Conservation (phyloP, 106 monocot species). For the Phalaenopsis aphrodite region DNA sequence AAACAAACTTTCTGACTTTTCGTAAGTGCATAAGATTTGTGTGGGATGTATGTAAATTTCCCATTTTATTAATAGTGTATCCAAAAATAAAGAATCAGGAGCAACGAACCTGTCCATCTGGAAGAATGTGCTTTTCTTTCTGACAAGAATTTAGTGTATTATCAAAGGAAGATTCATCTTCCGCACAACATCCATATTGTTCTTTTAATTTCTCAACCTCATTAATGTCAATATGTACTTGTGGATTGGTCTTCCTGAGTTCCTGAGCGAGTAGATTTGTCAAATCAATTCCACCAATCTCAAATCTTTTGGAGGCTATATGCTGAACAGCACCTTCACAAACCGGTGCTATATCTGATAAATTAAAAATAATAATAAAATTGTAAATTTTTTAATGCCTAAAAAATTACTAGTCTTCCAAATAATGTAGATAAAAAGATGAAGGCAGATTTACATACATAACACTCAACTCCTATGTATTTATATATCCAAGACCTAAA, state of each 20-base stretch:
- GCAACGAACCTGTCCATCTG: conserved; percentile 79
- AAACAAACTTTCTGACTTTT: too few relatives aligned
- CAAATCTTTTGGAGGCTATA: conserved; percentile 98
- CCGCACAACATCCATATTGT: conserved; percentile 65
- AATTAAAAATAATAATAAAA: background rate
- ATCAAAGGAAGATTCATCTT: conserved; percentile 64
- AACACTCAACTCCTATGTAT: too few relatives aligned
- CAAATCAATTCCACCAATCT: conserved; percentile 92
- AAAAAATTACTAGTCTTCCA: background rate
- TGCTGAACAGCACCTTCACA: conserved; percentile 98
- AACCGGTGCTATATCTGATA: conserved; percentile 92
- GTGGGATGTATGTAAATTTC: too few relatives aligned
- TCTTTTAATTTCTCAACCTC: conserved; percentile 87
- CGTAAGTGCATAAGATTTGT: too few relatives aligned
- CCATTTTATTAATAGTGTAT: background rate
- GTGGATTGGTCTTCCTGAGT: conserved; percentile 75
- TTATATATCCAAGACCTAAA: too few relatives aligned
- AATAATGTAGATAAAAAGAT: background rate
- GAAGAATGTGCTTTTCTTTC: conserved; percentile 69
- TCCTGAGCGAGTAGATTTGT: conserved; percentile 74
- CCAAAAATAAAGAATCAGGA: background rate
- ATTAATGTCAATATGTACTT: conserved; percentile 52
- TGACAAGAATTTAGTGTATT: conserved; percentile 36
- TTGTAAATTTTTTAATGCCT: background rate
- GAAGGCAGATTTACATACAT: background rate